These are phyloP conservation scores for Solanum boliviense DNA, from an alignment of 257 asterid species.

Conservation along the genomic window DNA sequence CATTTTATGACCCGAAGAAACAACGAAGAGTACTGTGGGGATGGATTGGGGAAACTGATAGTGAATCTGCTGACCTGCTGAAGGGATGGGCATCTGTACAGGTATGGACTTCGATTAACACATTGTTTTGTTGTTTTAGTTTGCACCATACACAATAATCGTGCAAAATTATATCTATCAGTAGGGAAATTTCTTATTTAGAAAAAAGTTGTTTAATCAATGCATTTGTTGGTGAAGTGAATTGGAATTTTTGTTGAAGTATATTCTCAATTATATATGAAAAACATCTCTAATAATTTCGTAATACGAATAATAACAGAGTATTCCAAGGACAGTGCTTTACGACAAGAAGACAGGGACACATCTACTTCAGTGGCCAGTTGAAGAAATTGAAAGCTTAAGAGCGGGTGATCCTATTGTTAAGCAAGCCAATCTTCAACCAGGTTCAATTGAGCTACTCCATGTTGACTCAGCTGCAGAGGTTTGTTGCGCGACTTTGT, in stretches of 20 bases:
- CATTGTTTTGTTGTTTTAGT: not conserved
- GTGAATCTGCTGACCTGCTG: constrained; percentile 38
- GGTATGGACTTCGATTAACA: constrained; percentile 15
- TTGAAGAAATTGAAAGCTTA: constrained; percentile 66
- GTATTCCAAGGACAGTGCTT: constrained; percentile 64
- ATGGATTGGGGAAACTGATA: constrained; percentile 71
- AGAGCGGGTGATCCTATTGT: constrained; percentile 35
- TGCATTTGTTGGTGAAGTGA: not conserved
- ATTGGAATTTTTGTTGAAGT: not conserved
- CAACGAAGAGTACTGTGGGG: constrained; percentile 69
- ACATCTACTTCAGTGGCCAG: constrained; percentile 79
- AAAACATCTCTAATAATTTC: not conserved
- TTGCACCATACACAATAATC: not conserved
- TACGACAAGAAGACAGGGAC: constrained; percentile 47
- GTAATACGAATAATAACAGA: constrained; percentile 11
- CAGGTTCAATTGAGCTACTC: constrained; percentile 61
- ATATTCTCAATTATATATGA: not conserved
- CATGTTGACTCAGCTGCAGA: constrained; percentile 41
- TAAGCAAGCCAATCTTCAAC: constrained; percentile 38
- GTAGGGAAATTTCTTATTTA: not conserved
- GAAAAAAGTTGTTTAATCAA: not conserved
- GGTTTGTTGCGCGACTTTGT: constrained; percentile 16
- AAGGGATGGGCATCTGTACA: constrained; percentile 73
- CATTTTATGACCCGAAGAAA: constrained; percentile 53
- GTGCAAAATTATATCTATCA: not conserved